Conservation (phyloP, 805 yeast genomes). For the Starmera pachycereana region DNA sequence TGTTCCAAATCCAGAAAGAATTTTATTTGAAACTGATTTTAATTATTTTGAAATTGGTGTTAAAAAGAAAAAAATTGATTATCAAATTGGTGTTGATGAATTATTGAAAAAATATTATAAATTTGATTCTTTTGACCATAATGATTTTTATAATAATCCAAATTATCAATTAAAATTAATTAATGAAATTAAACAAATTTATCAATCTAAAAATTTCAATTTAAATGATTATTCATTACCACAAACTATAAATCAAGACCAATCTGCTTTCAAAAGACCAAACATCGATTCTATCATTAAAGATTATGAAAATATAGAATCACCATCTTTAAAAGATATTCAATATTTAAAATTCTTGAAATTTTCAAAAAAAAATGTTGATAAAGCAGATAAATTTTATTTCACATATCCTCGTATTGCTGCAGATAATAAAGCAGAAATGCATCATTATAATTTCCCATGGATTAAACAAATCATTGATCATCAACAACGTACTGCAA, state of each 20-base stretch:
- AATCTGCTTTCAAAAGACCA: constrained; percentile 10
- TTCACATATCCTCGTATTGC: constrained; percentile 18
- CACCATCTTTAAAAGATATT: constrained; percentile 11
- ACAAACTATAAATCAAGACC: constrained; percentile 5
- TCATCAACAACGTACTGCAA: constrained; percentile 19
- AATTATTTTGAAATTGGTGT: constrained; percentile 18
- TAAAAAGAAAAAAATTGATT: constrained; percentile 8
- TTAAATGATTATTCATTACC: constrained; percentile 8
- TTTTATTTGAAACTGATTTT: constrained; percentile 18
- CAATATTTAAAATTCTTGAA: constrained; percentile 17
- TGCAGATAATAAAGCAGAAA: constrained; percentile 15
- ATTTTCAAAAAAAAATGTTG: constrained; percentile 16
- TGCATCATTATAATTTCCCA: constrained; percentile 23
- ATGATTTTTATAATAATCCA: not conserved
- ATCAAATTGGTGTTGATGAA: constrained; percentile 14
- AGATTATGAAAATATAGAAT: constrained; percentile 5
- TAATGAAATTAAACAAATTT: constrained; percentile 3
- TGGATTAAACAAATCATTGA: constrained; percentile 20
- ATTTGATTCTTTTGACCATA: not conserved
- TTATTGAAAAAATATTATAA: constrained; percentile 9
- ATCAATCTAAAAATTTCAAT: constrained; percentile 2
- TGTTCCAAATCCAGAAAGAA: constrained; percentile 18
- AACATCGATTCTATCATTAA: constrained; percentile 8
- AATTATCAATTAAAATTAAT: constrained; percentile 4
- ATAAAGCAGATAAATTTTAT: constrained; percentile 13